These are phyloP conservation scores for Pythium sukuiense DNA, from an alignment of 352 stramenopile genomes.

Conservation along the genomic window DNA sequence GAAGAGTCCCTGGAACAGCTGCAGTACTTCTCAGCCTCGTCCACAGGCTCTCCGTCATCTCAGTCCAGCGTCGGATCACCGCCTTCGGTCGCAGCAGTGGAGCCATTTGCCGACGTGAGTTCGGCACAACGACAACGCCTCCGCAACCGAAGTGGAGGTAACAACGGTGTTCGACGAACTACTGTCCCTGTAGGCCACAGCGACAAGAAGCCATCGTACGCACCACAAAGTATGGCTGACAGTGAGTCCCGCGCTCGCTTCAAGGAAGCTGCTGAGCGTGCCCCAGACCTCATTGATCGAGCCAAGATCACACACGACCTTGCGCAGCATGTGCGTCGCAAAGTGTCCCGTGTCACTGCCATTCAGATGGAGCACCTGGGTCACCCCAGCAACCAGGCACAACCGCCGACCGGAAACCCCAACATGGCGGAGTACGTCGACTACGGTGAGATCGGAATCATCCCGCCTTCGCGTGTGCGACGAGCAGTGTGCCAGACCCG, in stretches of 20 bases:
- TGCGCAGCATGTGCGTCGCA: conserved; percentile 63
- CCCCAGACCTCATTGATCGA: conserved; percentile 62
- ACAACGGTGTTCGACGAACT: background rate
- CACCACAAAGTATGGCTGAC: background rate
- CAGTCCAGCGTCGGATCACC: conserved; percentile 12
- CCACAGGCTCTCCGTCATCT: conserved; percentile 10
- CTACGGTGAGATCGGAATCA: conserved; percentile 24
- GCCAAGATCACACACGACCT: conserved; percentile 66
- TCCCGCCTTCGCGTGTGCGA: conserved; percentile 23
- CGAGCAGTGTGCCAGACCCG: conserved; percentile 26
- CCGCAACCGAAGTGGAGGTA: conserved; percentile 12
- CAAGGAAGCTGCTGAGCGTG: conserved; percentile 43
- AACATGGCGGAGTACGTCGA: conserved; percentile 12
- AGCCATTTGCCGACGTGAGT: conserved; percentile 14
- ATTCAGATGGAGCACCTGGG: conserved; percentile 50
- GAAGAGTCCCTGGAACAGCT: conserved; percentile 45
- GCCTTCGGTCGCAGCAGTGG: conserved; percentile 7
- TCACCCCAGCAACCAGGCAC: conserved; percentile 27
- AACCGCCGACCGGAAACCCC: conserved; percentile 2
- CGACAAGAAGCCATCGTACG: background rate
- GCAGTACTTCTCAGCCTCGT: conserved; percentile 35
- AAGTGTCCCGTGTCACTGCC: conserved; percentile 61
- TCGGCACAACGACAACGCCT: conserved; percentile 10
- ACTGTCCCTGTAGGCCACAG: background rate
- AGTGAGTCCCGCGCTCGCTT: conserved; percentile 41